Percentiles rank a stretch among this genome's conserved stretches.
These are phyloP conservation scores for Phlebiopsis gigantea DNA, from an alignment of 768 basidiomycete genomes.

Conservation along the genomic window DNA sequence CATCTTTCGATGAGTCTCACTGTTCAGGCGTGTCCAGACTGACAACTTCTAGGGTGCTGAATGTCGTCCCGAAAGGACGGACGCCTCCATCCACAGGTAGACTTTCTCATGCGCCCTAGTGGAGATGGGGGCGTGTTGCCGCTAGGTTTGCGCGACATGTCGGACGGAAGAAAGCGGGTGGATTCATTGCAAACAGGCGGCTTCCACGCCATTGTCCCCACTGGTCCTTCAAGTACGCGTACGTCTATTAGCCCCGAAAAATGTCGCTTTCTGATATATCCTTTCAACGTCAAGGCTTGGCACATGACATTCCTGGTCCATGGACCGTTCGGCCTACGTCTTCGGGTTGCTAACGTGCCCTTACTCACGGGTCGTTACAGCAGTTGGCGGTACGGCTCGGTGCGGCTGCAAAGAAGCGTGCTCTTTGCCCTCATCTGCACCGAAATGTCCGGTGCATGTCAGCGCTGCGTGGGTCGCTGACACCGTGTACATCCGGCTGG, in stretches of 20 bases:
- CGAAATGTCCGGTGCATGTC: background rate
- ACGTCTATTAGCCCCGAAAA: background rate
- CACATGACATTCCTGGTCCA: background rate
- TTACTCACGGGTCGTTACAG: background rate
- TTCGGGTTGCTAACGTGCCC: background rate
- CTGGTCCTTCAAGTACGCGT: background rate
- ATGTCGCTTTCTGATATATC: background rate
- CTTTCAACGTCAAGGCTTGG: background rate
- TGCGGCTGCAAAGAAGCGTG: too few species aligned
- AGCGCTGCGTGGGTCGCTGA: background rate
- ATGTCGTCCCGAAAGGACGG: background rate
- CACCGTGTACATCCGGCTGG: too few species aligned
- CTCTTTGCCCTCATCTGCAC: background rate
- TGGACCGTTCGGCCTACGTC: background rate
- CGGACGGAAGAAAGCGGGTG: background rate
- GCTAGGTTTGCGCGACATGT: background rate
- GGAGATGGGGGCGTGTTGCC: background rate
- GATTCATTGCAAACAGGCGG: background rate
- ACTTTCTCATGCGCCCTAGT: background rate
- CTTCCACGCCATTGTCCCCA: background rate
- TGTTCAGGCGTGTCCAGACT: too few species aligned
- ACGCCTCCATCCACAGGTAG: background rate
- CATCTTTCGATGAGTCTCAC: background rate
- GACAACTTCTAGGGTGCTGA: background rate
- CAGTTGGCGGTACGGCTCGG: background rate